A percentile compares a stretch with the other conserved stretches of the same genome.
Evolutionary conservation across 345 rosid species (phyloP).

Genomic region (Abelmoschus esculentus): DNA sequence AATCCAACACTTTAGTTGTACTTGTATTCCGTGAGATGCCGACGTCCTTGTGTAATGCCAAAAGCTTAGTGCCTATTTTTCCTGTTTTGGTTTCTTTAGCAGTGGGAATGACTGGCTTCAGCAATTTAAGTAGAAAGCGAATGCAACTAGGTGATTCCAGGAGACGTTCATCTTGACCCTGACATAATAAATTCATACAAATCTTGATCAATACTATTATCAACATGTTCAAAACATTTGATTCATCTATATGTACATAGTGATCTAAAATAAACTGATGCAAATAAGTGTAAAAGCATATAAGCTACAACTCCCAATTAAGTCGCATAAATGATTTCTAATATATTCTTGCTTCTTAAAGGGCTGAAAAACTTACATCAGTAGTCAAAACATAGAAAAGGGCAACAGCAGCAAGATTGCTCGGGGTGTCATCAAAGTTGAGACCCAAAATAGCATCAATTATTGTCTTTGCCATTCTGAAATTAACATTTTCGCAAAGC

Average conservation of each 20-base stretch:
- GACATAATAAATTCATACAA: constrained; percentile 16
- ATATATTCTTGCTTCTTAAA: constrained; percentile 1
- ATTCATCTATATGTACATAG: background rate
- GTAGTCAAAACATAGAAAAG: constrained; percentile 64
- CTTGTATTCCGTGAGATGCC: constrained; percentile 38
- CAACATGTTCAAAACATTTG: background rate
- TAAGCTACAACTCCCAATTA: background rate
- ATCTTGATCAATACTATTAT: constrained; percentile 9
- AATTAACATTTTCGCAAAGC: constrained; percentile 20
- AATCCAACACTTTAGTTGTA: constrained; percentile 37
- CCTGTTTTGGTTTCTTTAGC: constrained; percentile 38
- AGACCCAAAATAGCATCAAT: constrained; percentile 74
- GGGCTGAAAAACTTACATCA: constrained; percentile 52
- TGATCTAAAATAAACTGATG: background rate
- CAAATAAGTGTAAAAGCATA: background rate
- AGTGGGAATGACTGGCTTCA: constrained; percentile 55
- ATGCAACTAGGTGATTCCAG: constrained; percentile 62
- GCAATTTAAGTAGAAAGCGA: constrained; percentile 57
- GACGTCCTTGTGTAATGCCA: constrained; percentile 49
- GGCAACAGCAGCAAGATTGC: constrained; percentile 81
- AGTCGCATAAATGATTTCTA: background rate
- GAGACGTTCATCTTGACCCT: constrained; percentile 78
- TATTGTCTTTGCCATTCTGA: constrained; percentile 68
- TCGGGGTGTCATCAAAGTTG: constrained; percentile 61
- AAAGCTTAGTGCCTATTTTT: constrained; percentile 63